phyloP scores from a whole-genome alignment of 352 stramenopile species.

The Pythium diclinum region DNA sequence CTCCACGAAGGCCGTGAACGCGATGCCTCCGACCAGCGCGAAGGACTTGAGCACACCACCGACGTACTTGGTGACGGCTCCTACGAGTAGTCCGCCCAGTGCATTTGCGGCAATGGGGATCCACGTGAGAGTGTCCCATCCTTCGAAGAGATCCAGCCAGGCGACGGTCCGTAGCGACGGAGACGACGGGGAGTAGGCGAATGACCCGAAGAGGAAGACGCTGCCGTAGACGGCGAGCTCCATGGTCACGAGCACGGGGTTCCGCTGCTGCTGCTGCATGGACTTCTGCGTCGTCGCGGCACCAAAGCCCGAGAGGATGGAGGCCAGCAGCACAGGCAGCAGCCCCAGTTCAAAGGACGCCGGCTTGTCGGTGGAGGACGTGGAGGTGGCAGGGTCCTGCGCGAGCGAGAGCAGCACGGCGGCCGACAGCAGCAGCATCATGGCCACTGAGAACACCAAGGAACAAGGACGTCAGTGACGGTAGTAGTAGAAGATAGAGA shows the following conservation, averaged over 20 bases:
- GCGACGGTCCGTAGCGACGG: conserved; percentile 19
- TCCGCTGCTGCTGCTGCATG: conserved; percentile 80
- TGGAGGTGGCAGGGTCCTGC: conserved; percentile 32
- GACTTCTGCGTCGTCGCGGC: conserved; percentile 74
- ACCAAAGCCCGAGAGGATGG: conserved; percentile 71
- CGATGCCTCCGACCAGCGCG: conserved; percentile 83
- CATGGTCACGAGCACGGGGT: conserved; percentile 75
- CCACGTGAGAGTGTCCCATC: conserved; percentile 71
- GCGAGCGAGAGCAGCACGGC: conserved; percentile 67
- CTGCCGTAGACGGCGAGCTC: conserved; percentile 78
- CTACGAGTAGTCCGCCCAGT: conserved; percentile 79
- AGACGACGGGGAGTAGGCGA: conserved; percentile 29
- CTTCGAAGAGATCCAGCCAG: conserved; percentile 43
- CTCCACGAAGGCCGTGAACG: conserved; percentile 83
- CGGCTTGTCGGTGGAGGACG: neutral
- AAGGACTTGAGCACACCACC: conserved; percentile 91
- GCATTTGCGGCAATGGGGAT: conserved; percentile 82
- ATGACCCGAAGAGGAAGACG: conserved; percentile 59
- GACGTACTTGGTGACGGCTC: conserved; percentile 86
- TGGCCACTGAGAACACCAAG: conserved; percentile 35
- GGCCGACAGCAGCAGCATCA: conserved; percentile 65
- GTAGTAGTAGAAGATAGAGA: neutral
- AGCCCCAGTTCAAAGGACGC: conserved; percentile 62
- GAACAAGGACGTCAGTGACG: neutral
- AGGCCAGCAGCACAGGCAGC: conserved; percentile 65